Evolutionary conservation across 306 rosid genomes (phyloP).

Genomic region (Abrus pulchellus): DNA sequence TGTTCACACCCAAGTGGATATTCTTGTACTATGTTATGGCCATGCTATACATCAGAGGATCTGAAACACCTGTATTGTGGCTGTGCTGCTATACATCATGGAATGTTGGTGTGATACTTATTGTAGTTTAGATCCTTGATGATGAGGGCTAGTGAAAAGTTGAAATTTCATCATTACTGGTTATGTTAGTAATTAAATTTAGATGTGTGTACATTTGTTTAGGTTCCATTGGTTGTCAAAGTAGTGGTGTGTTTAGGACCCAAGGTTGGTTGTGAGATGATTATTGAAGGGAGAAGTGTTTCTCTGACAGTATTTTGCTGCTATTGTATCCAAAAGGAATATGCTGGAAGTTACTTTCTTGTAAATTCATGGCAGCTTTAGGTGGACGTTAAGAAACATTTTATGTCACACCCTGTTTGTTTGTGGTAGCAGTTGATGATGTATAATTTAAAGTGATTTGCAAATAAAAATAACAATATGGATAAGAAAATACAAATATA

Average conservation of each 20-base stretch:
- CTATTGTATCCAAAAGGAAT: neutral
- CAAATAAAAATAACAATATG: neutral
- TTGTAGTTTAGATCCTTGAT: constrained; percentile 6
- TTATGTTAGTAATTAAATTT: neutral
- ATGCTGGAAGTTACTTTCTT: neutral
- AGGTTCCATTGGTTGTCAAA: neutral
- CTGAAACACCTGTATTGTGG: neutral
- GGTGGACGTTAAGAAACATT: neutral
- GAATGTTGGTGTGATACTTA: neutral
- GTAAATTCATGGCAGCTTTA: neutral
- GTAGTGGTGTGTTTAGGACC: neutral
- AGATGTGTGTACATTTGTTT: neutral
- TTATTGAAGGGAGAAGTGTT: neutral
- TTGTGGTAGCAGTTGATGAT: neutral
- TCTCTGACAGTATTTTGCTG: neutral
- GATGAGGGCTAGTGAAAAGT: neutral
- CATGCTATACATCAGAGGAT: neutral
- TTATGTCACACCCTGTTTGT: neutral
- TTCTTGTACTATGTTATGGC: neutral
- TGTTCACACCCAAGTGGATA: neutral
- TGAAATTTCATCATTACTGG: neutral
- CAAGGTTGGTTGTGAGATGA: neutral
- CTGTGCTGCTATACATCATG: neutral
- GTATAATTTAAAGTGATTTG: neutral
- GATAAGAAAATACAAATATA: constrained; percentile 8